A percentile compares a stretch with the other conserved stretches of the same genome.
Evolutionary conservation across 2,329 filamentous ascomycete species (phyloP).

Genomic region (Cyphellophora europaea): DNA sequence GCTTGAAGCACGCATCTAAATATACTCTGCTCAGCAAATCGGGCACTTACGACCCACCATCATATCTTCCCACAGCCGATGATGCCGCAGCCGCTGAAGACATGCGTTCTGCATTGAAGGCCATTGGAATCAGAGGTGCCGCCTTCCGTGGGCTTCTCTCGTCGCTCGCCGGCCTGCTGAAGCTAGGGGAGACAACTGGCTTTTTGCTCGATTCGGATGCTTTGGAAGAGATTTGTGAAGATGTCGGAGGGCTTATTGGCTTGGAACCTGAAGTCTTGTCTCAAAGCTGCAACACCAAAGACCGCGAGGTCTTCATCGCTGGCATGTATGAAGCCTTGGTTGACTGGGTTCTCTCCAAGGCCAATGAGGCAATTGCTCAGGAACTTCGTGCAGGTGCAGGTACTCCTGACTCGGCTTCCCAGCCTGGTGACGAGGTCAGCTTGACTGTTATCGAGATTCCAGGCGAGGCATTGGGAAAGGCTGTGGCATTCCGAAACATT

Average conservation of each 20-base stretch:
- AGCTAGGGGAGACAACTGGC: slow-evolving; percentile 82
- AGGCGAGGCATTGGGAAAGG: slow-evolving; percentile 70
- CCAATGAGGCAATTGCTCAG: slow-evolving; percentile 71
- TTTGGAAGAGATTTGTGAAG: slow-evolving; percentile 78
- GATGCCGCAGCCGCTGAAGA: slow-evolving; percentile 90
- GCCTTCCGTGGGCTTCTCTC: slow-evolving; percentile 76
- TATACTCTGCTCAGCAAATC: slow-evolving; percentile 76
- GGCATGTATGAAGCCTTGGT: slow-evolving; percentile 90
- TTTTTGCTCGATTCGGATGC: slow-evolving; percentile 76
- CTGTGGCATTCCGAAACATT: slow-evolving; percentile 76
- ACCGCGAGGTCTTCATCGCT: slow-evolving; percentile 71
- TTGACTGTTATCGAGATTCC: slow-evolving; percentile 85
- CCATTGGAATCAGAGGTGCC: slow-evolving; percentile 86
- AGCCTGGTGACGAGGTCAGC: slow-evolving; percentile 72
- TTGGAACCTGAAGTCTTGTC: slow-evolving; percentile 76
- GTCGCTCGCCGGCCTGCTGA: slow-evolving; percentile 73
- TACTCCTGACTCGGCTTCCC: slow-evolving; percentile 36
- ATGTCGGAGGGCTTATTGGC: slow-evolving; percentile 77
- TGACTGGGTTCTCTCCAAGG: slow-evolving; percentile 85
- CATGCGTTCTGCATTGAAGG: slow-evolving; percentile 75
- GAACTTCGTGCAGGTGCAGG: slow-evolving; percentile 52
- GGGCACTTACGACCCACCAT: slow-evolving; percentile 74
- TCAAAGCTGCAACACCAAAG: slow-evolving; percentile 71
- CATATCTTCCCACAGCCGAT: slow-evolving; percentile 84
- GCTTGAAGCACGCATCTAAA: slow-evolving; percentile 64